Evolutionary conservation across 2,329 filamentous ascomycete genomes (phyloP), one percentile per base, ranked within the genome.

Genomic region (Proliferodiscus dingleyae): DNA sequence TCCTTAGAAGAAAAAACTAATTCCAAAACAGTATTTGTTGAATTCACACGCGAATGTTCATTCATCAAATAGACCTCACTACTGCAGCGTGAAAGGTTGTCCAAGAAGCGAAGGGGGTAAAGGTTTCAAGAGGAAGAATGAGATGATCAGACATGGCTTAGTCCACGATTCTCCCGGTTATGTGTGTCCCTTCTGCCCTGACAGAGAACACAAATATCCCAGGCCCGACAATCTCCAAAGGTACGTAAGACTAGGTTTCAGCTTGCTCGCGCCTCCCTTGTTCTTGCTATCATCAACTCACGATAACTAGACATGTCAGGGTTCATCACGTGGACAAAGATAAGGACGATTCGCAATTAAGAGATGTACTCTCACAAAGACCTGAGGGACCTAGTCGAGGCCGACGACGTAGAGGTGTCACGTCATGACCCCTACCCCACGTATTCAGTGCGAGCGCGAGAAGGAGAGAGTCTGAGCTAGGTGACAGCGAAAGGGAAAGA

Each of bases 111-210:
- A 81, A 60, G 75, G 77, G 2, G 81, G 81, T 3, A 82, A 80
- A 53, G 82, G 82, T 0, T 86, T 86, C 64, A 85, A 85, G 64
- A 72, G 82, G 46, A 85, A 85, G 63, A 85, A 85, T 55, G 82
- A 85, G 62, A 84, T 85, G 81, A 85, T 85, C 37, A 68, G 81
- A 22, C 81, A 85, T 61, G 90, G 91, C 1, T 76, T 97, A 3
- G 93, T 97, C 3, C 93, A 98, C 61, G 85, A 89, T 54, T 95
- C 89, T 6, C 93, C 93, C 1, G 91, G 91, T 49, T 98, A 97
- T 61, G 83, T 95, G 23, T 98, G 93, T 65, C 93, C 93, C 0
- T 97, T 96, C 63, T 98, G 93, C 65, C 87, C 89, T 1, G 89
- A 95, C 60, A 78, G 89, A 55, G 89, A 96, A 64, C 91, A 96